Evolutionary conservation across 495 filamentous ascomycete species (phyloP).

Genomic region (Penicillium fimorum): DNA sequence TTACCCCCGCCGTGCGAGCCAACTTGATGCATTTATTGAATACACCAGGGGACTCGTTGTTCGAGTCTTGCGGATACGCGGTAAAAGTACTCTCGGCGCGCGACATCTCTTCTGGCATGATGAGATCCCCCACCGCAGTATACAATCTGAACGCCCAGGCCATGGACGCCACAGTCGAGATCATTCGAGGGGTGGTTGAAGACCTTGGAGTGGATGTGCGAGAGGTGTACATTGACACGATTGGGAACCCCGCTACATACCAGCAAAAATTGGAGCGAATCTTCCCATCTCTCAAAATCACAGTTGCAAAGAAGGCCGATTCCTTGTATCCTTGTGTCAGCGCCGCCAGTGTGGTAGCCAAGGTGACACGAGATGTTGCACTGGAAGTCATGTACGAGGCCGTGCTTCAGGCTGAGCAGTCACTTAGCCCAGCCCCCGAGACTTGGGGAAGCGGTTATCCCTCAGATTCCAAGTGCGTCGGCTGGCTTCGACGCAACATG

Average conservation of each 20-base stretch:
- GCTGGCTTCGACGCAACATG: slow-evolving; percentile 83
- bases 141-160: slow-evolving; percentile 99
- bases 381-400: slow-evolving; percentile 71
- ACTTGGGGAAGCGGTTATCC: slow-evolving; percentile 93
- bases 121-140: slow-evolving; percentile 56
- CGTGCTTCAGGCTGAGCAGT: slow-evolving; percentile 25
- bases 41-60: slow-evolving; percentile 61
- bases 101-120: slow-evolving; percentile 79
- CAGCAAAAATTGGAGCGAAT: slow-evolving; percentile 79
- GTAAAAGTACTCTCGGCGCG: slow-evolving; percentile 77
- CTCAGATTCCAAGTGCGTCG: slow-evolving; percentile 75
- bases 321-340: slow-evolving; percentile 89
- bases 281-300: slow-evolving; percentile 78
- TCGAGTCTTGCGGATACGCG: slow-evolving; percentile 75
- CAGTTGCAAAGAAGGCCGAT: slow-evolving; percentile 95
- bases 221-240: slow-evolving; percentile 94
- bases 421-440: slow-evolving; percentile 21
- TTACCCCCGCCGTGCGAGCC: slow-evolving; percentile 70
- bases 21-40: slow-evolving; percentile 74
- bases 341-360: slow-evolving; percentile 90
- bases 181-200: slow-evolving; percentile 72
- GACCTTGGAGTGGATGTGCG: slow-evolving; percentile 71
- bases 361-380: slow-evolving; percentile 89
- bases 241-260: slow-evolving; percentile 78
- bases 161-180: slow-evolving; percentile 86